Conservation (phyloP, 495 filamentous ascomycete species). For the Mytilinidion resinicola region DNA sequence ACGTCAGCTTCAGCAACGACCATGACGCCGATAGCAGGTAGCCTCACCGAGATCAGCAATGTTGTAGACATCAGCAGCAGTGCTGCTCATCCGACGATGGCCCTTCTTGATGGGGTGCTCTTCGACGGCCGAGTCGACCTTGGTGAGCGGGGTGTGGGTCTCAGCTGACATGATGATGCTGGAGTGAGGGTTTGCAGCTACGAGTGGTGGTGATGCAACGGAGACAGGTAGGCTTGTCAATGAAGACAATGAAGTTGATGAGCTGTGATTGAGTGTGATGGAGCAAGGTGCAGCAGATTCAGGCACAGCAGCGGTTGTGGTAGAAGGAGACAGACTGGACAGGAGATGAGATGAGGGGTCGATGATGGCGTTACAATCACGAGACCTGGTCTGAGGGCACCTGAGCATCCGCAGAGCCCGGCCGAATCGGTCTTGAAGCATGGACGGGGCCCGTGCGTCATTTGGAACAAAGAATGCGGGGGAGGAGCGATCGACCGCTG, state of each 20-base stretch:
- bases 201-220: background rate
- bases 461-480: too few relatives aligned
- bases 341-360: background rate
- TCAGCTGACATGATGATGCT: conserved; percentile 54
- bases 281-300: background rate
- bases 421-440: too few relatives aligned
- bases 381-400: too few relatives aligned
- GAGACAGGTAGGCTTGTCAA: background rate
- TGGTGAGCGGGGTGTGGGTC: conserved; percentile 50
- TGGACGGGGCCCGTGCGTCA: too few relatives aligned
- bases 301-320: conserved; percentile 1
- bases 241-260: background rate
- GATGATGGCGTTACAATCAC: too few relatives aligned
- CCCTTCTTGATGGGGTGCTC: conserved; percentile 57
- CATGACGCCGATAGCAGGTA: conserved; percentile 7
- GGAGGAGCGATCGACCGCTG: too few relatives aligned
- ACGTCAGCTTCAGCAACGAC: conserved; percentile 26
- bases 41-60: conserved; percentile 77
- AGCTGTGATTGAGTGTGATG: background rate
- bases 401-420: too few relatives aligned
- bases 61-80: conserved; percentile 62
- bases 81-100: conserved; percentile 62
- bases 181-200: background rate
- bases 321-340: background rate
- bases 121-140: conserved; percentile 83